Evolutionary conservation across 2,329 filamentous ascomycete genomes (phyloP).

Genomic region (Paecilomyces fulvus): DNA sequence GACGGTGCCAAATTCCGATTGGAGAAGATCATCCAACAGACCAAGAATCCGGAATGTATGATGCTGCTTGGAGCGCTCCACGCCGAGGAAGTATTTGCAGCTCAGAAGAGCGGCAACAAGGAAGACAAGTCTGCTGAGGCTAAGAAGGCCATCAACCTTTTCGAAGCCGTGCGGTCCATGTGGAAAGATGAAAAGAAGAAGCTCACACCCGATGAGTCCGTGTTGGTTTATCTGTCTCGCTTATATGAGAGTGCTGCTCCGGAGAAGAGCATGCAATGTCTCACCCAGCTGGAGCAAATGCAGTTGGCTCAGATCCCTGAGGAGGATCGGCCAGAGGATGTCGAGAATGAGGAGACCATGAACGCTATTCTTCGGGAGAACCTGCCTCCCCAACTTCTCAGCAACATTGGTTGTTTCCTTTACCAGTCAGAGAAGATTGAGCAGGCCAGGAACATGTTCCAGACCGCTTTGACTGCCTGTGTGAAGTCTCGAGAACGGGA

Average conservation of each 20-base stretch:
- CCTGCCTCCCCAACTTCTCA: conserved; percentile 81
- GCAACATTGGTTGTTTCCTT: conserved; percentile 96
- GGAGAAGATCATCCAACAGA: conserved; percentile 87
- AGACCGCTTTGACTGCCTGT: conserved; percentile 82
- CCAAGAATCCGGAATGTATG: conserved; percentile 79
- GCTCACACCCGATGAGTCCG: conserved; percentile 69
- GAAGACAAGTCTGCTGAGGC: conserved; percentile 81
- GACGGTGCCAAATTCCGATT: conserved; percentile 88
- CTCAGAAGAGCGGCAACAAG: conserved; percentile 67
- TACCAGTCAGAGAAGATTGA: conserved; percentile 79
- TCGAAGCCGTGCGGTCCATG: conserved; percentile 74
- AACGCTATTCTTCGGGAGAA: conserved; percentile 60
- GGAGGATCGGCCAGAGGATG: conserved; percentile 55
- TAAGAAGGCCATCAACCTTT: conserved; percentile 75
- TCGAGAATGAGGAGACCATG: conserved; percentile 51
- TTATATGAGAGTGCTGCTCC: conserved; percentile 80
- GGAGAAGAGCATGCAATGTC: conserved; percentile 84
- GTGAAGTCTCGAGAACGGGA: conserved; percentile 71
- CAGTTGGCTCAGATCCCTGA: conserved; percentile 71
- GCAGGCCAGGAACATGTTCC: conserved; percentile 76
- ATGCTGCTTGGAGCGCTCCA: conserved; percentile 83
- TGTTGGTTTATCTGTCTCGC: conserved; percentile 82
- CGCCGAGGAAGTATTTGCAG: conserved; percentile 85
- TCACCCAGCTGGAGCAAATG: conserved; percentile 85
- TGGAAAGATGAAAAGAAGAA: conserved; percentile 94